Conservation (phyloP, 2,329 filamentous ascomycete species). For the Fusarium sp. region DNA sequence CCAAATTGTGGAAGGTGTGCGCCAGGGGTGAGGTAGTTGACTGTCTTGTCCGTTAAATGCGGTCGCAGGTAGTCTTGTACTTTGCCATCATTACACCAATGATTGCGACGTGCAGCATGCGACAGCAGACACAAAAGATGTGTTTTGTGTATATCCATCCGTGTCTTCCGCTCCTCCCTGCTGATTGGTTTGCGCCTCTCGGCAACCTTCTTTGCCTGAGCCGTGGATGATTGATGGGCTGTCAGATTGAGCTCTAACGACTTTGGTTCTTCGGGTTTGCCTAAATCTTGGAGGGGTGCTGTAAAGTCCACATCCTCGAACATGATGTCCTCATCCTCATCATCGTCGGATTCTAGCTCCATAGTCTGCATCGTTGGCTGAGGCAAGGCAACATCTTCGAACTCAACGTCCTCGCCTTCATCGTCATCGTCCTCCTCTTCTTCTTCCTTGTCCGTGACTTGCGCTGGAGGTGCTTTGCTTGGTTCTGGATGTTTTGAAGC, state of each 20-base stretch:
- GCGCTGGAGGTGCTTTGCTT: neutral
- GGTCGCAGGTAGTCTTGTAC: conserved; percentile 73
- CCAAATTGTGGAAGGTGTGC: conserved; percentile 76
- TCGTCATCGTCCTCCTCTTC: conserved; percentile 43
- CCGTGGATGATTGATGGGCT: conserved; percentile 51
- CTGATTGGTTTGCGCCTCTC: conserved; percentile 63
- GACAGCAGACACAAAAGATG: conserved; percentile 85
- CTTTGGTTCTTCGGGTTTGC: conserved; percentile 40
- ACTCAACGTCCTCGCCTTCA: conserved; percentile 56
- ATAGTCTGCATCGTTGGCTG: conserved; percentile 61
- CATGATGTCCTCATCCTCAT: conserved; percentile 53
- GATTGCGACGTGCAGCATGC: conserved; percentile 80
- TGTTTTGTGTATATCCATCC: conserved; percentile 83
- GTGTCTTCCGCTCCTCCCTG: conserved; percentile 62
- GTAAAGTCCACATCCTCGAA: conserved; percentile 62
- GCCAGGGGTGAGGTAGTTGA: conserved; percentile 74
- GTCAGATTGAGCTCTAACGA: conserved; percentile 64
- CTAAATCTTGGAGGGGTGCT: conserved; percentile 37
- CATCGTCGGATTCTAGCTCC: conserved; percentile 59
- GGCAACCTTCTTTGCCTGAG: conserved; percentile 42
- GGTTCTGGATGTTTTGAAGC: neutral
- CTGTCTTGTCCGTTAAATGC: conserved; percentile 72
- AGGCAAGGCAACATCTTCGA: conserved; percentile 61
- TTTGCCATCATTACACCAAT: conserved; percentile 83
- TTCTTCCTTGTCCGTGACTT: conserved; percentile 1